Conservation (phyloP, 192 early-diverging fungal genomes). For the Helicostylum pulchrum region DNA sequence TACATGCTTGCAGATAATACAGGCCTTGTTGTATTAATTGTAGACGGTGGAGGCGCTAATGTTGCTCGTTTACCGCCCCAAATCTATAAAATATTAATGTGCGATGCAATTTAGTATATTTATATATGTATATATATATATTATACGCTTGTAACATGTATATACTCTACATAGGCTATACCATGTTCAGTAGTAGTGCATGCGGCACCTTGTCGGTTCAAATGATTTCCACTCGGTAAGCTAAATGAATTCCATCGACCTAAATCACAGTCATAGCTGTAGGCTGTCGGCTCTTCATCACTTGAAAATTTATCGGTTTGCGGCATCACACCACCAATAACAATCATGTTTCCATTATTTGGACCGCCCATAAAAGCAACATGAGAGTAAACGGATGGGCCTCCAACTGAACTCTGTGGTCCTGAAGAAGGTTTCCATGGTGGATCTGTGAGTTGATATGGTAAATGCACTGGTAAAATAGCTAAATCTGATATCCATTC, state of each 20-base stretch:
- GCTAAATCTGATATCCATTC: slow-evolving; percentile 33
- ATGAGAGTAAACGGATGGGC: slow-evolving; percentile 31
- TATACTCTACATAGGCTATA: slow-evolving; percentile 30
- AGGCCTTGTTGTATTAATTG: slow-evolving; percentile 1
- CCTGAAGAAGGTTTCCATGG: slow-evolving; percentile 30
- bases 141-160: neutral
- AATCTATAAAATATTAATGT: slow-evolving; percentile 18
- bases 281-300: slow-evolving; percentile 10
- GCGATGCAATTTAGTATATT: neutral
- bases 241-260: slow-evolving; percentile 28
- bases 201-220: slow-evolving; percentile 27
- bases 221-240: slow-evolving; percentile 16
- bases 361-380: slow-evolving; percentile 19
- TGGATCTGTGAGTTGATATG: slow-evolving; percentile 18
- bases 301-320: neutral
- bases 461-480: slow-evolving; percentile 15
- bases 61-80: slow-evolving; percentile 31
- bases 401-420: slow-evolving; percentile 24
- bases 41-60: neutral
- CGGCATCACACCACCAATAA: slow-evolving; percentile 24
- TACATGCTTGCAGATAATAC: slow-evolving; percentile 19
- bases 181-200: slow-evolving; percentile 10
- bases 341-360: slow-evolving; percentile 18
- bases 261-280: slow-evolving; percentile 21
- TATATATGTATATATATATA: slow-evolving; percentile 2